A percentile compares a stretch with the other conserved stretches of the same genome.
Conservation (phyloP, 495 filamentous ascomycete species). For the Neurospora discreta region DNA sequence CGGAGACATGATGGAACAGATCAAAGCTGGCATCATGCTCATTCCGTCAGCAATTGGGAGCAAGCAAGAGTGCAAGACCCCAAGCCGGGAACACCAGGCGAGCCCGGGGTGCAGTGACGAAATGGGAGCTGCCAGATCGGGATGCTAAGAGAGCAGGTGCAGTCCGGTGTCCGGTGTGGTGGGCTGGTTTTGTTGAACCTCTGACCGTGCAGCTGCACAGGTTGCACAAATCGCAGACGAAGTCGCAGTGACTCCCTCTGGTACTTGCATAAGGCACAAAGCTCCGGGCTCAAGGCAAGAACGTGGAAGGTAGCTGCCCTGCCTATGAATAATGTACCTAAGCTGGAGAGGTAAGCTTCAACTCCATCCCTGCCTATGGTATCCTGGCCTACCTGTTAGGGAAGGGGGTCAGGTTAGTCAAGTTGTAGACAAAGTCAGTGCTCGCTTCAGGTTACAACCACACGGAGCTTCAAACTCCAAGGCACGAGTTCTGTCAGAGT, state of each 20-base stretch:
- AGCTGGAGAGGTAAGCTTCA: neutral
- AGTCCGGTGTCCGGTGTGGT: neutral
- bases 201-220: neutral
- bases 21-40: neutral
- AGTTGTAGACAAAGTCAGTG: neutral
- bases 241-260: neutral
- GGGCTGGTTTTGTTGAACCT: neutral
- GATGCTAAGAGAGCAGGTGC: neutral
- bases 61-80: neutral
- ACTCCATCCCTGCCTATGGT: neutral
- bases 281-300: neutral
- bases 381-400: neutral
- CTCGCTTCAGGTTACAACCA: neutral
- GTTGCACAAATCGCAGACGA: neutral
- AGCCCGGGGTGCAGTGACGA: conserved; percentile 14
- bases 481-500: neutral
- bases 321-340: too few species aligned
- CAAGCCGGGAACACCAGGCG: conserved; percentile 2
- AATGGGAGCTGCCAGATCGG: conserved; percentile 16
- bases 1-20: neutral
- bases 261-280: neutral
- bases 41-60: neutral
- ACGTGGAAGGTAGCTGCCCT: too few species aligned
- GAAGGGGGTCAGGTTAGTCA: neutral
- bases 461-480: neutral